Percentiles rank a stretch among this genome's conserved stretches.
Evolutionary conservation across 2,329 filamentous ascomycete genomes (phyloP).

Genomic region (Colletotrichum sp.): DNA sequence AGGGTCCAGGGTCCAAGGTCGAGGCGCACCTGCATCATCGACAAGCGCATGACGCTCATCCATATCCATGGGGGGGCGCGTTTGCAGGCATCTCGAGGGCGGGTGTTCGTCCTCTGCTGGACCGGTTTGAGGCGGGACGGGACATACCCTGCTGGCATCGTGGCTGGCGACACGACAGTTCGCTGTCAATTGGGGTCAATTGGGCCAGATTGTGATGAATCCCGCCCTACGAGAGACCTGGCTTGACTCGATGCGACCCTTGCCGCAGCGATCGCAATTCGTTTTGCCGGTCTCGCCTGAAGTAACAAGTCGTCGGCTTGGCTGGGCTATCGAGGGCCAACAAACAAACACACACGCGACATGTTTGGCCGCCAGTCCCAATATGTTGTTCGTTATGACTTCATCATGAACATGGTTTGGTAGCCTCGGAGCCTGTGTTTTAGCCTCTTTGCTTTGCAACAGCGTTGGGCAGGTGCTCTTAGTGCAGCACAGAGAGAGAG

Average conservation of each 20-base stretch:
- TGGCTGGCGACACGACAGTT: not conserved
- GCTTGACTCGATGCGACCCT: conserved; percentile 1
- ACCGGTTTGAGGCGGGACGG: conserved; percentile 15
- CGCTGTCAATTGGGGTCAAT: not conserved
- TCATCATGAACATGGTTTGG: not conserved
- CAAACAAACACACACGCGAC: not conserved
- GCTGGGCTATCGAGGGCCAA: not conserved
- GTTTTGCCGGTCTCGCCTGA: not conserved
- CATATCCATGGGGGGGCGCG: not conserved
- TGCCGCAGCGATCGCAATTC: conserved; percentile 16
- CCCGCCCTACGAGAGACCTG: not conserved
- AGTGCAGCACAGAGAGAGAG: not conserved
- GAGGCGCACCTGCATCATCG: not conserved
- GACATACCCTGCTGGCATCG: not conserved
- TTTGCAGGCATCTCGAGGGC: not conserved
- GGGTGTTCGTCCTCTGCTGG: not conserved
- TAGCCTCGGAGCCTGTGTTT: not conserved
- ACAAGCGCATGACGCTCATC: not conserved
- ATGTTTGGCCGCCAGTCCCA: not conserved
- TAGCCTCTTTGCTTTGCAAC: not conserved
- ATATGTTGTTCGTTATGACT: not conserved
- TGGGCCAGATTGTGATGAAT: not conserved
- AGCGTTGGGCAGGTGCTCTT: not conserved
- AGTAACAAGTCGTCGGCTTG: not conserved
- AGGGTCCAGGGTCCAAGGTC: conserved; percentile 7